Conservation (phyloP, 805 yeast genomes). For the Vanderwaltozyma yarrowii region DNA sequence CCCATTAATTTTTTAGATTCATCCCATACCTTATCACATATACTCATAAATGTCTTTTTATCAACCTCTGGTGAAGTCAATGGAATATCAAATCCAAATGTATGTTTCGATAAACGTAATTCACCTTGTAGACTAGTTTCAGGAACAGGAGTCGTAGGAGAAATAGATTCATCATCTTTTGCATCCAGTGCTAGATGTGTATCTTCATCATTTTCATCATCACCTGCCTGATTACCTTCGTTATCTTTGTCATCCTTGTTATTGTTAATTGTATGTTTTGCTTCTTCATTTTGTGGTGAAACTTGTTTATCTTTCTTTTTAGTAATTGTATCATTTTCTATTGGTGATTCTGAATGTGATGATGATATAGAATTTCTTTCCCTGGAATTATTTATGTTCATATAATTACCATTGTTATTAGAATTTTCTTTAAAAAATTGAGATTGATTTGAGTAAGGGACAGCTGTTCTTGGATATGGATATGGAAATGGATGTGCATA, state of each 20-base stretch:
- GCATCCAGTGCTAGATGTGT: slow-evolving; percentile 23
- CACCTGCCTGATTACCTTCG: neutral
- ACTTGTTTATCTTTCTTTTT: no score
- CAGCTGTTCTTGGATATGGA: slow-evolving; percentile 6
- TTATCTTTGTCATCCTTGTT: neutral
- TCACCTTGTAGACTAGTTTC: slow-evolving; percentile 16
- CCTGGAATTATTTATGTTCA: no score
- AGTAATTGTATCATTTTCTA: no score
- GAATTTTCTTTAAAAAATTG: slow-evolving; percentile 4
- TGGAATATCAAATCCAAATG: slow-evolving; percentile 22
- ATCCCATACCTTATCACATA: slow-evolving; percentile 28
- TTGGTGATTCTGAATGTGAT: neutral
- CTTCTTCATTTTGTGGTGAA: no score
- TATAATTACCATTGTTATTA: no score
- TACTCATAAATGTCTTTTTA: slow-evolving; percentile 26
- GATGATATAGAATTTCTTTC: no score
- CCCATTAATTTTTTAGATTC: slow-evolving; percentile 12
- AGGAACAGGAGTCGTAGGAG: neutral
- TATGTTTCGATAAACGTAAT: slow-evolving; percentile 16
- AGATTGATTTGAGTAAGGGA: slow-evolving; percentile 8
- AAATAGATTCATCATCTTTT: neutral
- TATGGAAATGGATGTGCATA: neutral
- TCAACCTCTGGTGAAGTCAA: slow-evolving; percentile 13
- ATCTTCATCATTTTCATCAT: slow-evolving; percentile 12
- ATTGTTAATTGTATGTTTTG: neutral